Evolutionary conservation across 257 asterid genomes (phyloP).

Genomic region (Jaltomata sinuosa): DNA sequence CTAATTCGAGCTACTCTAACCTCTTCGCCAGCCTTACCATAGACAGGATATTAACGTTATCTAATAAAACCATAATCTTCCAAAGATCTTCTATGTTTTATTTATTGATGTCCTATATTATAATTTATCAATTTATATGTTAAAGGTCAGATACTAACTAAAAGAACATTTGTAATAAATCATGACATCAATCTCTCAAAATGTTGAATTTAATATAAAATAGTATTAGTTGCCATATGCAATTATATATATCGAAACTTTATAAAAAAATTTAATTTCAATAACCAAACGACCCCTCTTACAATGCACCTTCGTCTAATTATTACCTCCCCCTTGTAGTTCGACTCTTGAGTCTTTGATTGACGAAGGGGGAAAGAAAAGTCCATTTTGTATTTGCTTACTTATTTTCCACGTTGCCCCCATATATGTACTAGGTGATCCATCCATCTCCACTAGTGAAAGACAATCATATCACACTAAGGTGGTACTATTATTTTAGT

Average conservation of each 20-base stretch:
- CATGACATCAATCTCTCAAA: background rate
- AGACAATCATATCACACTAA: background rate
- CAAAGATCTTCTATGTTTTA: too few relatives aligned
- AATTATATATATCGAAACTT: background rate
- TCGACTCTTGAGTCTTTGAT: background rate
- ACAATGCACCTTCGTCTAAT: background rate
- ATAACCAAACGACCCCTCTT: background rate
- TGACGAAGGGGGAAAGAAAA: background rate
- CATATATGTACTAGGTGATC: background rate
- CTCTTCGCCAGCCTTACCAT: too few relatives aligned
- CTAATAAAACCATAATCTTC: too few relatives aligned
- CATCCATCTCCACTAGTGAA: background rate
- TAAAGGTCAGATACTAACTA: background rate
- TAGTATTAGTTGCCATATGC: background rate
- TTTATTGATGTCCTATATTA: background rate
- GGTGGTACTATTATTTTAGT: background rate
- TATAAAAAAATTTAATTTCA: background rate
- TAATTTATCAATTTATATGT: background rate
- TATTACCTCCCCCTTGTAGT: background rate
- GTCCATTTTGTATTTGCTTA: background rate
- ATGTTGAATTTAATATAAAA: background rate
- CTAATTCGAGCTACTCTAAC: too few relatives aligned
- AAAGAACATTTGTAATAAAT: background rate
- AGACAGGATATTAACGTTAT: too few relatives aligned
- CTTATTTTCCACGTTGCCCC: background rate